These are phyloP conservation scores for Colletotrichum cuscutae DNA, from an alignment of 2,329 filamentous ascomycete species.

Conservation along the genomic window DNA sequence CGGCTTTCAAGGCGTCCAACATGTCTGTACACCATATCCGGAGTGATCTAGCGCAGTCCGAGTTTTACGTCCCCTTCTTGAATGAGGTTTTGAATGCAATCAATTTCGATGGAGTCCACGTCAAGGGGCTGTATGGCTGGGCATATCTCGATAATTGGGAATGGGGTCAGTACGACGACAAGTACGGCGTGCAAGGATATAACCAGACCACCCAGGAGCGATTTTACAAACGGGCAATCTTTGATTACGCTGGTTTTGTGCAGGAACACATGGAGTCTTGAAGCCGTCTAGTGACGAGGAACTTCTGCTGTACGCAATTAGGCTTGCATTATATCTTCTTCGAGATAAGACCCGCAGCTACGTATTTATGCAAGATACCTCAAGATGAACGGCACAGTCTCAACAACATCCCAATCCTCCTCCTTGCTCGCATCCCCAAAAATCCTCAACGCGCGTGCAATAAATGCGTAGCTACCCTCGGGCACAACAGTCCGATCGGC, in stretches of 20 bases:
- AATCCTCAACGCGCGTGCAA: conserved; percentile 38
- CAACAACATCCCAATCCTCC: conserved; percentile 39
- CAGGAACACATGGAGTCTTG: neutral
- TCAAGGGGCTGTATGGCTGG: neutral
- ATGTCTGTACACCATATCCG: neutral
- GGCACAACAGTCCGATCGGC: conserved; percentile 38
- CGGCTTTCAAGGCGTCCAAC: neutral
- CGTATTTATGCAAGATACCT: conserved; percentile 13
- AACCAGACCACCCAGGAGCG: neutral
- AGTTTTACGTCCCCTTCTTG: neutral
- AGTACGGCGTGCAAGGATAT: neutral
- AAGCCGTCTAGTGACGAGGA: neutral
- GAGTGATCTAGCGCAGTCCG: neutral
- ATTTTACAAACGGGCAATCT: neutral
- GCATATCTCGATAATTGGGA: neutral
- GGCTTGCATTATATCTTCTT: neutral
- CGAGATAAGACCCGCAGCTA: neutral
- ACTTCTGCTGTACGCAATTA: neutral
- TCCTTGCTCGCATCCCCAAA: conserved; percentile 39
- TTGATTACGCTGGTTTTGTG: neutral
- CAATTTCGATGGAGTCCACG: neutral
- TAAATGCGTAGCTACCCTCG: conserved; percentile 39
- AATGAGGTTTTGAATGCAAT: neutral
- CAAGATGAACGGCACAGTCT: conserved; percentile 35
- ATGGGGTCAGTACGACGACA: neutral